These are phyloP conservation scores for Cyberlindnera maclurae DNA, from an alignment of 805 yeast species.

Conservation along the genomic window DNA sequence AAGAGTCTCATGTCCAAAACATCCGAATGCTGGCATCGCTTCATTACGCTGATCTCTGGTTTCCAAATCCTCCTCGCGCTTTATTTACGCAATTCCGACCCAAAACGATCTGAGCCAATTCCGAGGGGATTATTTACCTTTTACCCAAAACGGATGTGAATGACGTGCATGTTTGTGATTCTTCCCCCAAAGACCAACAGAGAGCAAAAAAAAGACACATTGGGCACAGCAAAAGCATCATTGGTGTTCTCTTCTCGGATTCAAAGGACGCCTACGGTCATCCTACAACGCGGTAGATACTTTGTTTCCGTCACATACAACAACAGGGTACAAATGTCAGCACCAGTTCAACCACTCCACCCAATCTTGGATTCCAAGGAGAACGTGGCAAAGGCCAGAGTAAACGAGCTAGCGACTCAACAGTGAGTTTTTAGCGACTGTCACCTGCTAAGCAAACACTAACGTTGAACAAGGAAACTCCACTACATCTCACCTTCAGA, in stretches of 20 bases:
- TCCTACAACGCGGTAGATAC: too few species aligned
- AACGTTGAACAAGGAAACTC: constrained; percentile 17
- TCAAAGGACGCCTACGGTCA: not conserved
- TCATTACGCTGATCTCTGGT: too few species aligned
- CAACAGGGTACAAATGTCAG: constrained; percentile 5
- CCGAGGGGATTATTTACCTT: constrained; percentile 15
- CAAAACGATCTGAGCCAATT: not conserved
- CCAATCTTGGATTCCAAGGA: constrained; percentile 24
- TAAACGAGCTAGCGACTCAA: constrained; percentile 22
- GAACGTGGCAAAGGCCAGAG: constrained; percentile 23
- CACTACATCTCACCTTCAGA: constrained; percentile 26
- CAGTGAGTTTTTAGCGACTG: constrained; percentile 20
- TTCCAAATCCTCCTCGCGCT: too few species aligned
- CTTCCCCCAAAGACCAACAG: not conserved
- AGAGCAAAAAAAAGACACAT: too few species aligned
- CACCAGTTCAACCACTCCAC: constrained; percentile 23
- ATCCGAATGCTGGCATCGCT: too few species aligned
- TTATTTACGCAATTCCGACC: not conserved
- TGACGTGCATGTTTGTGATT: not conserved
- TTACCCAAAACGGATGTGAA: constrained; percentile 7
- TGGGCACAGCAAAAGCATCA: not conserved
- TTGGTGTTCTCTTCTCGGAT: not conserved
- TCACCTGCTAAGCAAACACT: not conserved
- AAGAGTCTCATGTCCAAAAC: not conserved
- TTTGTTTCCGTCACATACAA: too few species aligned